phyloP scores from a whole-genome alignment of 148 eudicot genomes.

The Drosera capensis region DNA sequence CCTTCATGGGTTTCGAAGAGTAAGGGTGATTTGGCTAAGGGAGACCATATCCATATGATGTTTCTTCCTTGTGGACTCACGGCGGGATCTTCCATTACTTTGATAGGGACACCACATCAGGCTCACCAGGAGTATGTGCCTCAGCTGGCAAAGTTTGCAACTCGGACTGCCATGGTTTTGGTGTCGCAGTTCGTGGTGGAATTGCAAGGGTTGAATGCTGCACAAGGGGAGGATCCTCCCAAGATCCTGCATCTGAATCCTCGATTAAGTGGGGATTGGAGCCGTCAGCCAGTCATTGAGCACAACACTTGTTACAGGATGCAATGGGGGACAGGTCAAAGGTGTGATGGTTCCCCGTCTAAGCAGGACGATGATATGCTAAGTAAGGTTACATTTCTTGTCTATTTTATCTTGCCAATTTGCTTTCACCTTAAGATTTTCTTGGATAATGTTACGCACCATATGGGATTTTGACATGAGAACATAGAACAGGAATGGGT shows the following conservation, averaged over 20 bases:
- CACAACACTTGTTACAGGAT: conserved; percentile 90
- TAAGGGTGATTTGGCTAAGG: conserved; percentile 43
- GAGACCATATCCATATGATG: conserved; percentile 40
- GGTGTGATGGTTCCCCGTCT: conserved; percentile 79
- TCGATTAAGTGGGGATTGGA: conserved; percentile 94
- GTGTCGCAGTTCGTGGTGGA: conserved; percentile 93
- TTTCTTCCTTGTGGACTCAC: conserved; percentile 93
- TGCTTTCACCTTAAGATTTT: conserved; percentile 1
- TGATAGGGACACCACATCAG: conserved; percentile 67
- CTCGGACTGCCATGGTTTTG: conserved; percentile 31
- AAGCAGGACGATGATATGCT: conserved; percentile 54
- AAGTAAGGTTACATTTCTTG: conserved; percentile 29
- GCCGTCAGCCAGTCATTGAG: conserved; percentile 69
- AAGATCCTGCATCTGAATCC: conserved; percentile 94
- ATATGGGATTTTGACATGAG: too few species aligned
- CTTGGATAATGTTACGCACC: too few species aligned
- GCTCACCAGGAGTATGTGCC: conserved; percentile 86
- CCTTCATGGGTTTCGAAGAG: conserved; percentile 56
- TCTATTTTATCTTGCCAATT: conserved; percentile 5
- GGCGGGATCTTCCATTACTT: conserved; percentile 82
- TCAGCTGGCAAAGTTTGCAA: conserved; percentile 39
- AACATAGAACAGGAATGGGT: too few species aligned
- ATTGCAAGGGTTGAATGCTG: conserved; percentile 86
- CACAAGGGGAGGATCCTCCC: conserved; percentile 90
- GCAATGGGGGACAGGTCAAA: conserved; percentile 94